Conservation (phyloP, 2,329 filamentous ascomycete species). For the Hortaea sp. region DNA sequence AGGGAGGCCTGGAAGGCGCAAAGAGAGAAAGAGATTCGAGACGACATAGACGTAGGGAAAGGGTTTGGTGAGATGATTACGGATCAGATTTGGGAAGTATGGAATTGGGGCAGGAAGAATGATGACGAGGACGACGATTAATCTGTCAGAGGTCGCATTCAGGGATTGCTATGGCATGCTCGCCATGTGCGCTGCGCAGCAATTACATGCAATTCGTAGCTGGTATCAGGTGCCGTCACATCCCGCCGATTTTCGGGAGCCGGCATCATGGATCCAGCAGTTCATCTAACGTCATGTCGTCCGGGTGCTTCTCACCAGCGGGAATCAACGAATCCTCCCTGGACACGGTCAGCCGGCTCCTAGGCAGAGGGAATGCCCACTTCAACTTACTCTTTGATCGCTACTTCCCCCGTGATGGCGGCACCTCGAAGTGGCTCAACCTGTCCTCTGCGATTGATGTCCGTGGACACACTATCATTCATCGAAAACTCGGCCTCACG, state of each 20-base stretch:
- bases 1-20: constrained; percentile 35
- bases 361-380: too few relatives aligned
- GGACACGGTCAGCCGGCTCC: too few relatives aligned
- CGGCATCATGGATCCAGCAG: background rate
- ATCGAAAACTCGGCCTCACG: background rate
- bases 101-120: constrained; percentile 26
- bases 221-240: too few relatives aligned
- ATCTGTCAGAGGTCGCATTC: background rate
- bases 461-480: too few relatives aligned
- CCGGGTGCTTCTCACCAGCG: background rate
- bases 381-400: too few relatives aligned
- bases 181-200: too few relatives aligned
- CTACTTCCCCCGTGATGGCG: too few relatives aligned
- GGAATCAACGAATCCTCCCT: too few relatives aligned
- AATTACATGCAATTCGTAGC: too few relatives aligned
- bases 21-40: constrained; percentile 35
- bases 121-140: constrained; percentile 20
- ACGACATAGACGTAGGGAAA: constrained; percentile 29
- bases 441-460: too few relatives aligned
- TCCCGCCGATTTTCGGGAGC: too few relatives aligned
- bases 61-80: constrained; percentile 28
- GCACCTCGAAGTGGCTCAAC: too few relatives aligned
- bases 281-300: background rate
- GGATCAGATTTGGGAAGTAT: constrained; percentile 29
- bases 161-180: background rate